Conservation (phyloP, 306 rosid species). For the Malus sylvestris region DNA sequence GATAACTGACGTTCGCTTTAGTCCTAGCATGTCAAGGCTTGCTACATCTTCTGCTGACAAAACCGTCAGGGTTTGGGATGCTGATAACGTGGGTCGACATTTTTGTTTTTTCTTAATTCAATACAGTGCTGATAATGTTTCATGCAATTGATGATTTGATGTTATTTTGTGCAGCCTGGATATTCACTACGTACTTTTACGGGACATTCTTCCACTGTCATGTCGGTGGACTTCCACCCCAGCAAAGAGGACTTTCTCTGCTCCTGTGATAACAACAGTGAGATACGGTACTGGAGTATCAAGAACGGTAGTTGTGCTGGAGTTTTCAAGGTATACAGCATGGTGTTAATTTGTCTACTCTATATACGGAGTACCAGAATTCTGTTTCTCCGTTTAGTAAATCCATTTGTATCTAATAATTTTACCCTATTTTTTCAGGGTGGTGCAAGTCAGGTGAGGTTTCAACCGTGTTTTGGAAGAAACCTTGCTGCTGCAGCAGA, state of each 20-base stretch:
- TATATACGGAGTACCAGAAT: background rate
- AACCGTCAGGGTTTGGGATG: slow-evolving; percentile 81
- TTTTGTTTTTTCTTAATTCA: background rate
- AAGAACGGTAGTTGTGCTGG: slow-evolving; percentile 61
- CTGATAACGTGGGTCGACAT: slow-evolving; percentile 54
- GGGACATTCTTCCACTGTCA: slow-evolving; percentile 59
- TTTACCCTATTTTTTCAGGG: slow-evolving; percentile 40
- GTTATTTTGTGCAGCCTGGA: slow-evolving; percentile 48
- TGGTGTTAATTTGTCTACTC: slow-evolving; percentile 5
- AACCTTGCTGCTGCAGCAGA: slow-evolving; percentile 63
- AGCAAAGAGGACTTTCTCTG: slow-evolving; percentile 62
- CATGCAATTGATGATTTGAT: background rate
- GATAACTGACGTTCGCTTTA: slow-evolving; percentile 77
- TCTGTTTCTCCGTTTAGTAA: background rate
- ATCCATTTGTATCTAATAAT: slow-evolving; percentile 1
- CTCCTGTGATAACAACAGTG: slow-evolving; percentile 58
- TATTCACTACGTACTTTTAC: slow-evolving; percentile 60
- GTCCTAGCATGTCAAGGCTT: slow-evolving; percentile 48
- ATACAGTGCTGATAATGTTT: background rate
- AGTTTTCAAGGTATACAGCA: slow-evolving; percentile 49
- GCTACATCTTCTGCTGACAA: slow-evolving; percentile 87
- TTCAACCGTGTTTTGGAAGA: slow-evolving; percentile 69
- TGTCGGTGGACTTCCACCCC: slow-evolving; percentile 85
- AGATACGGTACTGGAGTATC: slow-evolving; percentile 79
- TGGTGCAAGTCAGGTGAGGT: slow-evolving; percentile 70